These are phyloP conservation scores for Candida rishiriensis DNA, from an alignment of 805 yeast genomes.

Conservation along the genomic window DNA sequence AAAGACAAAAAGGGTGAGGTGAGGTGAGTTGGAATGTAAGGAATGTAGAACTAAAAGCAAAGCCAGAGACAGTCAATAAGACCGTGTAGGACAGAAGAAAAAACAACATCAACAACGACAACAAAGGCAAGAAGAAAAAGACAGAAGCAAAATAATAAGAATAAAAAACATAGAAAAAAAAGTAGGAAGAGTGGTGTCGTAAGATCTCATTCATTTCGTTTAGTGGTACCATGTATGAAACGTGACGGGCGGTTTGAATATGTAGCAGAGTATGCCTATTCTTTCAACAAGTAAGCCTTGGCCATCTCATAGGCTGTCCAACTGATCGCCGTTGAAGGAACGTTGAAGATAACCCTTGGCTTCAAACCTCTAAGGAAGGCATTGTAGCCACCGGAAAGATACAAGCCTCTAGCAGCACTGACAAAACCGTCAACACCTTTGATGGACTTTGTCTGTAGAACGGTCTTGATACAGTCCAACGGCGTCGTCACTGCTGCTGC, in stretches of 20 bases:
- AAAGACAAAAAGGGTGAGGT: not conserved
- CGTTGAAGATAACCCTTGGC: constrained; percentile 88
- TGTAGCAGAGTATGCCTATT: not conserved
- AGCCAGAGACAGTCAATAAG: no score
- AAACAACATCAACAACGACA: not conserved
- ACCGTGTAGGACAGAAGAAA: not conserved
- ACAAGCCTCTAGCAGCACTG: constrained; percentile 68
- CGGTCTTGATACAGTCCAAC: constrained; percentile 87
- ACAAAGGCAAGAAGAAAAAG: not conserved
- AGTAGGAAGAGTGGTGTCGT: no score
- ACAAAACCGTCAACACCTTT: constrained; percentile 59
- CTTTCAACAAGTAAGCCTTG: constrained; percentile 50
- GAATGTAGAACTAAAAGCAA: not conserved
- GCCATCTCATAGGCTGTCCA: constrained; percentile 99
- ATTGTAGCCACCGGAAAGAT: constrained; percentile 48
- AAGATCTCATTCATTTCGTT: no score
- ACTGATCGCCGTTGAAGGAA: constrained; percentile 93
- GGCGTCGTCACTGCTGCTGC: constrained; percentile 97
- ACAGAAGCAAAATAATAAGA: not conserved
- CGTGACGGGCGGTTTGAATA: not conserved
- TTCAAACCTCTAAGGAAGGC: constrained; percentile 83
- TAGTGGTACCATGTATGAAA: no score
- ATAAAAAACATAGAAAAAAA: no score
- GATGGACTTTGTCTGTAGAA: constrained; percentile 76
- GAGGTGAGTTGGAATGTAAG: not conserved